Evolutionary conservation across 108 stramenopile genomes (phyloP).

Genomic region (Nitzschia inconspicua): DNA sequence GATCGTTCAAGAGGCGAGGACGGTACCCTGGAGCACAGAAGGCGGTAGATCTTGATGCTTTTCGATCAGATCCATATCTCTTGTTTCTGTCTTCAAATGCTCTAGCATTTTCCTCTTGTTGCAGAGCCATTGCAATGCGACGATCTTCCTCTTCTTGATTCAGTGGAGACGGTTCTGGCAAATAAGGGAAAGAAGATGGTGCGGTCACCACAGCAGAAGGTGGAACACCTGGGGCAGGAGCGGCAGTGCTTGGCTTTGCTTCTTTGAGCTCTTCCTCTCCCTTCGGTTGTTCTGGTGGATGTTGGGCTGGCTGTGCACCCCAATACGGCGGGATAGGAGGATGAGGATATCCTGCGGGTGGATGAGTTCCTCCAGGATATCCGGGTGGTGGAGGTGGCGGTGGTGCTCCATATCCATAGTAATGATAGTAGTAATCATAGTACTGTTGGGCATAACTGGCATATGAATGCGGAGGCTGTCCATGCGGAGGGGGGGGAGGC

Average conservation of each 20-base stretch:
- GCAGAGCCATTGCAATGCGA: slow-evolving; percentile 66
- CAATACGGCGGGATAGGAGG: not conserved
- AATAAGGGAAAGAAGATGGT: not conserved
- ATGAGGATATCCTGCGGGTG: not conserved
- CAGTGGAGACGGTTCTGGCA: slow-evolving; percentile 1
- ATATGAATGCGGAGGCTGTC: not conserved
- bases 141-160: slow-evolving; percentile 68
- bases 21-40: slow-evolving; percentile 14
- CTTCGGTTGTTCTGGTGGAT: not conserved
- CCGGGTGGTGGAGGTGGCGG: slow-evolving; percentile 11
- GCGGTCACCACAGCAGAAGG: not conserved
- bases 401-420: slow-evolving; percentile 17
- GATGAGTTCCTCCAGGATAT: not conserved
- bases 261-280: too few relatives aligned
- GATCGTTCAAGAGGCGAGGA: slow-evolving; percentile 8
- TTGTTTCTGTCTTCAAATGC: slow-evolving; percentile 37
- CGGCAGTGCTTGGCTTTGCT: not conserved
- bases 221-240: not conserved
- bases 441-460: slow-evolving; percentile 9
- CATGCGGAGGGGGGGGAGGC: slow-evolving; percentile 17
- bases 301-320: not conserved
- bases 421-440: slow-evolving; percentile 16
- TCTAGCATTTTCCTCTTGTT: slow-evolving; percentile 68
- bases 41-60: slow-evolving; percentile 7
- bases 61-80: slow-evolving; percentile 10